These are phyloP conservation scores for Phoma sp. DNA, from an alignment of 2,329 filamentous ascomycete species.

Conservation along the genomic window DNA sequence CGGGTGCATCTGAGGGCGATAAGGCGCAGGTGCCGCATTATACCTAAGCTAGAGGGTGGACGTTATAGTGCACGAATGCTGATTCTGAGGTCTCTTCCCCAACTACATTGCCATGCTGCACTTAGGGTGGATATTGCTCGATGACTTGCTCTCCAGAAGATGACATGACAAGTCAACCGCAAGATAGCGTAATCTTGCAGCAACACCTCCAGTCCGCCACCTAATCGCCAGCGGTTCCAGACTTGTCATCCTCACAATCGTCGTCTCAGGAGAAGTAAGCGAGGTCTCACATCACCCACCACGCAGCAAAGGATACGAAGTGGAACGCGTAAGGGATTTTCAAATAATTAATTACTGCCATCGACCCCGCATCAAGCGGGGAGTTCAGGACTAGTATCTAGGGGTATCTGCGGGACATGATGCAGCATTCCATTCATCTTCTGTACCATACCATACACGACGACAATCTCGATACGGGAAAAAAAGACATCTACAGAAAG, in stretches of 20 bases:
- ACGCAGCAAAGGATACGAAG: not conserved
- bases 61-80: not conserved
- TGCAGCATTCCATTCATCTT: not conserved
- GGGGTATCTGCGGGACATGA: conserved; percentile 14
- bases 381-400: not conserved
- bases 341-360: conserved; percentile 12
- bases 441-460: conserved; percentile 6
- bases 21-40: conserved; percentile 37
- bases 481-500: conserved; percentile 22
- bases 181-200: too few relatives aligned
- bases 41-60: conserved; percentile 4
- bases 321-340: not conserved
- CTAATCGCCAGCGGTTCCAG: too few relatives aligned
- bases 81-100: not conserved
- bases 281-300: too few relatives aligned
- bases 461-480: conserved; percentile 13
- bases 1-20: conserved; percentile 26
- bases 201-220: too few relatives aligned
- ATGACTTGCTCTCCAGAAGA: too few relatives aligned
- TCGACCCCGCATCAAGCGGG: not conserved
- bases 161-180: too few relatives aligned
- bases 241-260: too few relatives aligned
- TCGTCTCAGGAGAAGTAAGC: too few relatives aligned
- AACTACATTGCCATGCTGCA: not conserved
- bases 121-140: not conserved